Base-by-base conservation (phyloP, 768 basidiomycete genomes). In the Hygrocybe punicea region DNA sequence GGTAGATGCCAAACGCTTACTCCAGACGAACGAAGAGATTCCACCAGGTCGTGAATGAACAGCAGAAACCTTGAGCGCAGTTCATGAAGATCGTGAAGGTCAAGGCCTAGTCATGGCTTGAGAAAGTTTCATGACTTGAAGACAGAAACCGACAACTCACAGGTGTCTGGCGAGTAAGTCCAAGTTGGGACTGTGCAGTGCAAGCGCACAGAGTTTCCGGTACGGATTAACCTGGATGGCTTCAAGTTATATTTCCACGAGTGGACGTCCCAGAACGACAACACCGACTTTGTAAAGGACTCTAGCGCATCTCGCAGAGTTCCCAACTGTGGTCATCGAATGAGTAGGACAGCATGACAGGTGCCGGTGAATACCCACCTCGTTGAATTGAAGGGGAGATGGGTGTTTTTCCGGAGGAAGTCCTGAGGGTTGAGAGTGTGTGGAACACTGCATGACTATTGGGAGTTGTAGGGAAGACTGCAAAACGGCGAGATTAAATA, bases 111-210 rank as follows among this genome's bases (percentile, higher is more conserved):
- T 16, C 19, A 17, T 25, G 21, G 10, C 16, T 17, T 23, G 33
- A 19, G 42, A 13, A 16, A 56, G 48, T 23, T 29, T 29, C 29
- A 21, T 19, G 17, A 48, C 11, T 36, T 21, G 29, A 42, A 17
- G 25, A 14, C 29, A 8, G 45, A 44, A 16, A 34, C 53, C 46
- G 21, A 45, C 42, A 39, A 69, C 84, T 61, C 67, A 85, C 87
- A 86, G 47, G 76, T 79, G 61, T 83, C 79, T 6, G 80, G 79
- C 36, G 81, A 77, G 13, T 82, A 73, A 24, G 76, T 79, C 81
- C 84, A 87, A 25, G 85, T 89, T 1, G 87, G 86, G 39, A 89
- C 76, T 16, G 82, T 82, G 70, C 87, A 87, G 54, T 84, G 78
- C 36, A 89, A 73, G 21, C 82, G 77, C 36, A 87, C 73, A 8